These are phyloP conservation scores for Sphagnum fallax DNA, from an alignment of 228 moss, liverwort and hornwort genomes.

Conservation along the genomic window DNA sequence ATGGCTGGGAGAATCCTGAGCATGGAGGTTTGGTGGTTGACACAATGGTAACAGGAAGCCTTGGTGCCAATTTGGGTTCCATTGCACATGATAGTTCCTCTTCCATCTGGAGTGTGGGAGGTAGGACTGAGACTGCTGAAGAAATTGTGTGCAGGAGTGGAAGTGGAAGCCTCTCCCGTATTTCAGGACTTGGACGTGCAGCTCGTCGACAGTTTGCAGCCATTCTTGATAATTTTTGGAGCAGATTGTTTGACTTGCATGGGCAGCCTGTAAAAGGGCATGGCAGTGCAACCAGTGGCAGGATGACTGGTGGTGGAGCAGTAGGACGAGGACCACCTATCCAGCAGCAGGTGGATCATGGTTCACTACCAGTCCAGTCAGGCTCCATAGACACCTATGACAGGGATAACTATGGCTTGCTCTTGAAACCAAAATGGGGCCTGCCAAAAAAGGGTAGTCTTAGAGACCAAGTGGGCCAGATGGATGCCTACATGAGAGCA, in stretches of 20 bases:
- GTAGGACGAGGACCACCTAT: background rate
- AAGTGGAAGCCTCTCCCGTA: conserved; percentile 78
- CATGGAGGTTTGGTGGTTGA: conserved; percentile 48
- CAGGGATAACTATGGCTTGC: conserved; percentile 17
- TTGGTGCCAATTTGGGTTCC: conserved; percentile 29
- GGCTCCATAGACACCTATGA: conserved; percentile 18
- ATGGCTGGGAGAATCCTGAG: conserved; percentile 47
- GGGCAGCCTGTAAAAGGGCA: conserved; percentile 48
- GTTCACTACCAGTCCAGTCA: conserved; percentile 8
- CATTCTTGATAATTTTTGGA: conserved; percentile 86
- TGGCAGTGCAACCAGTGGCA: conserved; percentile 9
- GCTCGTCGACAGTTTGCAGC: conserved; percentile 79
- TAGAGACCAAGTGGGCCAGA: conserved; percentile 35
- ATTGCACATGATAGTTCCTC: conserved; percentile 53
- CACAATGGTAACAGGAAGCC: conserved; percentile 24
- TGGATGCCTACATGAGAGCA: conserved; percentile 48
- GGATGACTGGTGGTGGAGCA: conserved; percentile 15
- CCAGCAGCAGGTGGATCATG: conserved; percentile 13
- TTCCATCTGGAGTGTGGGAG: conserved; percentile 48
- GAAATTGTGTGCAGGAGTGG: conserved; percentile 67
- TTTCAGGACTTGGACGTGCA: conserved; percentile 78
- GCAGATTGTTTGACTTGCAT: conserved; percentile 64
- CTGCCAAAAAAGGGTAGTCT: conserved; percentile 30
- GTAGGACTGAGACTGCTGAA: conserved; percentile 62
- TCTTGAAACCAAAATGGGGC: conserved; percentile 25